These are phyloP conservation scores for Lactifluus echinatus DNA, from an alignment of 768 basidiomycete genomes.

Conservation along the genomic window DNA sequence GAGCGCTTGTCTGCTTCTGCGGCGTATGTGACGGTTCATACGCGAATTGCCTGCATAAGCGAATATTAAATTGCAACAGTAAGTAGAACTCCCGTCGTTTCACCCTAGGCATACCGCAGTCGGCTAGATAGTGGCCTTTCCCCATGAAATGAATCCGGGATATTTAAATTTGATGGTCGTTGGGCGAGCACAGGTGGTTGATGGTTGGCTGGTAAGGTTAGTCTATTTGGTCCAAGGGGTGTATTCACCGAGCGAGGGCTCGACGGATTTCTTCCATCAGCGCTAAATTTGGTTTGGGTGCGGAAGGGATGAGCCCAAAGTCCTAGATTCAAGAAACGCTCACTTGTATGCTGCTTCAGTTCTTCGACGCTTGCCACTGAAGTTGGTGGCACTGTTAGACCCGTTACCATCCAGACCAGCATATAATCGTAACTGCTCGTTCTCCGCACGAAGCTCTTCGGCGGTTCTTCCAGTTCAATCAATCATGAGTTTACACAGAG, in stretches of 20 bases:
- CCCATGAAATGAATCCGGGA: constrained; percentile 1
- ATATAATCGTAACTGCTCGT: constrained; percentile 36
- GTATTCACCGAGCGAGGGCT: constrained; percentile 53
- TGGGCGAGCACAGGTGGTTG: constrained; percentile 37
- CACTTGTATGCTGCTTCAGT: constrained; percentile 35
- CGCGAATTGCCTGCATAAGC: constrained; percentile 52
- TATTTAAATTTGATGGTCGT: constrained; percentile 18
- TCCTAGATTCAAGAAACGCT: constrained; percentile 18
- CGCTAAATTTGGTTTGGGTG: background rate
- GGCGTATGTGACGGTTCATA: constrained; percentile 44
- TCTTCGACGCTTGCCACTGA: constrained; percentile 61
- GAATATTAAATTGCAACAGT: background rate
- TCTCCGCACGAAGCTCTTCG: constrained; percentile 42
- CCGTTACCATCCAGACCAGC: constrained; percentile 29
- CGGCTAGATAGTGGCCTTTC: constrained; percentile 44
- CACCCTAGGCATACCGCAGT: constrained; percentile 37
- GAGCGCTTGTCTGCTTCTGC: constrained; percentile 31
- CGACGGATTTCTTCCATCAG: constrained; percentile 28
- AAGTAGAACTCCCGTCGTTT: background rate
- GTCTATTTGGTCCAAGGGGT: constrained; percentile 51
- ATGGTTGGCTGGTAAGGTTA: constrained; percentile 60
- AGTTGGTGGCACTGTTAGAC: constrained; percentile 34
- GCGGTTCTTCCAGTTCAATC: constrained; percentile 34
- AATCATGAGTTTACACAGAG: background rate
- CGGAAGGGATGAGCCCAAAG: background rate